Base-by-base conservation (phyloP, 139 green algal genomes). In the Klebsormidium nitens region DNA sequence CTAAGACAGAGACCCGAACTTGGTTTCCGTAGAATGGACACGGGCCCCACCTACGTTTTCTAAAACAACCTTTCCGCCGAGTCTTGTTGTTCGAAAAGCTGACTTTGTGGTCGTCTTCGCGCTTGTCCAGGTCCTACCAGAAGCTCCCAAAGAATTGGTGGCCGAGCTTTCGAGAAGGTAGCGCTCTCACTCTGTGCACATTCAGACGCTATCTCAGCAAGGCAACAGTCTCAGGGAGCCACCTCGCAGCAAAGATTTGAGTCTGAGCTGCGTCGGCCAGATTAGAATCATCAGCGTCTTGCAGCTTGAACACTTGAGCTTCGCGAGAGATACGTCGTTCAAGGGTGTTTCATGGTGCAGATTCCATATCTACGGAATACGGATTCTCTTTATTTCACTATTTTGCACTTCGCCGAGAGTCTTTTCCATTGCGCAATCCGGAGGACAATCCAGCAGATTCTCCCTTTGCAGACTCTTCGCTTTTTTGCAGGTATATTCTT, bases 91-190 rank as follows among this genome's bases (percentile, higher is more conserved):
- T 69, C 5, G 3, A 34, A 17, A 28, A 28, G 6, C 40, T 36
- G 8, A 36, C 28, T 68, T 2, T 19, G 14, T 57, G 31, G 2
- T 69, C 38, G 28, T 56, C 42, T 36, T 14, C 2, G 26, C 19
- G 4, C 2, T 5, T 5, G 26, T 17, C 26, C 62, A 69, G 72
- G 79, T 87, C 57, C 28, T 81, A 11, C 70, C 70, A n/a, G 86
- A 90, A 58, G 91, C 92, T 0, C 93, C 93, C 0, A 59, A 59
- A 2, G 88, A 95, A 61, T 84, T 98, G 34, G 86, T 96, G n/a
- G 58, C 57, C 2, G 91, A 97, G 85, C 85, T 98, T 47, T 88
- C 85, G 0, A 81, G 88, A 44, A 81, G 91, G 62, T 69, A 11
- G 37, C 40, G 26, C 48, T 23, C 36, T 5, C 6, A 34, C n/a